These are phyloP conservation scores for Magnaporthiopsis incrustans DNA, from an alignment of 2,329 filamentous ascomycete species.

Conservation along the genomic window DNA sequence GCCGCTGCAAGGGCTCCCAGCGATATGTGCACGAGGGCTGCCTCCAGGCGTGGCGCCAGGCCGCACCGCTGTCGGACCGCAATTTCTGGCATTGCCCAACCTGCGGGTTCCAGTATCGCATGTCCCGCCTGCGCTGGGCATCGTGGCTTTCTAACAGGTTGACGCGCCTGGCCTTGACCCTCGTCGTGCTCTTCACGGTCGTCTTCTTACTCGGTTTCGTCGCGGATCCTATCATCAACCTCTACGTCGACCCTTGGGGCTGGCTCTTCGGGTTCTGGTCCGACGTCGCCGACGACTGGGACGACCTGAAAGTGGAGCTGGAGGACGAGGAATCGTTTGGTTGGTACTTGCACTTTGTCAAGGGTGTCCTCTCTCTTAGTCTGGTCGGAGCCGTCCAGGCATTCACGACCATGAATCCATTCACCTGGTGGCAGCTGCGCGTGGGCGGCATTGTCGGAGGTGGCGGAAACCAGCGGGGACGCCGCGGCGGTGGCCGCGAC, in stretches of 20 bases:
- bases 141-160: conserved; percentile 58
- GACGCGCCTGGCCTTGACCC: conserved; percentile 63
- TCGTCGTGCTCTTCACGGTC: conserved; percentile 59
- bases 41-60: conserved; percentile 71
- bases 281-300: conserved; percentile 26
- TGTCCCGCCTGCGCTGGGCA: conserved; percentile 70
- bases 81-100: conserved; percentile 86
- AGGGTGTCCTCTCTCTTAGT: conserved; percentile 85
- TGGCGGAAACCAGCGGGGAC: conserved; percentile 37
- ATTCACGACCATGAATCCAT: conserved; percentile 64
- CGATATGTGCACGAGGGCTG: conserved; percentile 94
- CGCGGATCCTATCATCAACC: conserved; percentile 83
- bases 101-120: conserved; percentile 73
- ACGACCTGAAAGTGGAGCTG: conserved; percentile 12
- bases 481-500: conserved; percentile 62
- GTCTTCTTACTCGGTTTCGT: conserved; percentile 84
- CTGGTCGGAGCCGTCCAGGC: conserved; percentile 79
- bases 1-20: conserved; percentile 86
- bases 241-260: conserved; percentile 73
- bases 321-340: conserved; percentile 43
- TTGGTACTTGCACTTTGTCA: conserved; percentile 80
- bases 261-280: conserved; percentile 47
- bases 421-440: conserved; percentile 69
- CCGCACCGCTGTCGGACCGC: conserved; percentile 54
- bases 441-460: conserved; percentile 46